Base-by-base conservation (phyloP, 2,329 filamentous ascomycete species). In the Tolypocladium inflatum region DNA sequence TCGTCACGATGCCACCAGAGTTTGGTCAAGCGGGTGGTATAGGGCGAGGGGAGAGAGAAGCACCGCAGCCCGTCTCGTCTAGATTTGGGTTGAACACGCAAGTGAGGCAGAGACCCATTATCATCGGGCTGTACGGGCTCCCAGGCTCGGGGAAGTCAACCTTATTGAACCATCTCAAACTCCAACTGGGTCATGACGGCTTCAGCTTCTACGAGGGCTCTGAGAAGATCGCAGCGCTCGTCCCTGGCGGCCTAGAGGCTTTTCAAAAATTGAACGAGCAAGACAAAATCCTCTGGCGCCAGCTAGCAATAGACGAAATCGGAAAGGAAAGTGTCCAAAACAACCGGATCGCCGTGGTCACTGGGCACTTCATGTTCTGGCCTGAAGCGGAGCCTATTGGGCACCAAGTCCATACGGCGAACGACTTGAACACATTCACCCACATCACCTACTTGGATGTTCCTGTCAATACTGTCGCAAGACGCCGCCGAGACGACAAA, bases 351-450 rank as follows among this genome's bases (percentile, higher is more conserved):
- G 82, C 67, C 1, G 63, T 87, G 3, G 78, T 87, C 3, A 69
- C 79, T 5, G 82, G 81, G 0, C 81, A 87, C 64, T 79, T 73
- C 64, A 80, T 79, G 71, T 80, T 86, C 61, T 84, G 80, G 79
- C 4, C 60, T 0, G 72, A 78, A 33, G 5, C 68, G 73, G 30
- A 73, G 0, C 59, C 65, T 10, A 42, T 33, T n/a, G 68, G 65
- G 38, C 21, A 65, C 1, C 19, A 60, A 7, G 74, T 81, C 0
- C 74, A 68, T 55, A 85, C 79, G 0, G 13, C 67, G 2, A 68
- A 63, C 9, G 83, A 87, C 58, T 54, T 77, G 4, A 50, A 71
- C 0, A 73, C 67, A 0, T 87, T 76, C 64, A 83, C 81, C 0
- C 82, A 87, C 62, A 80, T 88, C 17, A 50, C 87, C 15, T 86